Base-by-base conservation (phyloP, 257 asterid genomes). In the Knoxia roxburghii region DNA sequence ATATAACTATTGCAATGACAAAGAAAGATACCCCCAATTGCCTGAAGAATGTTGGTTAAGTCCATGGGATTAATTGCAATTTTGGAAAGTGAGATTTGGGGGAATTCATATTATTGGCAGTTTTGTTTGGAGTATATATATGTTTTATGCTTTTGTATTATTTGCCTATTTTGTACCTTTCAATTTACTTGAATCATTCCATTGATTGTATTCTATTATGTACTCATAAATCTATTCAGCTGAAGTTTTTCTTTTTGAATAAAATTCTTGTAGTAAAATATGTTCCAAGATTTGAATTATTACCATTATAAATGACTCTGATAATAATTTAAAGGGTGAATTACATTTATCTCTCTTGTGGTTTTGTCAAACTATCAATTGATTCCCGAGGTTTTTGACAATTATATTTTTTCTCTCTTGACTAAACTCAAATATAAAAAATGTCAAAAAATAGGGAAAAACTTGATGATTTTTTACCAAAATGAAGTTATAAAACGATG, bases 21-120 rank as follows among this genome's bases (percentile, higher is more conserved):
- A 72, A 0, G 55, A 82, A 52, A 85, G 99, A 78, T 90, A 39
- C 54, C 76, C 84, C 0, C 69, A 64, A 35, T 45, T 85, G 84
- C 99, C 96, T 0, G 87, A 84, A 58, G 99, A 94, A 75, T 94
- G 99, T 26, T 85, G 90, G 87, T 77, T 94, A 41, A 85, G 61
- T 54, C 95, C 96, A 5, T 88, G 85, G 86, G 87, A 78, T 0
- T 86, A 70, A 81, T 64, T n/a, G n/a, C 0, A 27, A 8, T 37
- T 60, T 9, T 6, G 32, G 6, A n/a, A 8, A 33, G 4, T 37
- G n/a, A 20, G 48, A 37, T 0, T 21, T 35, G 39, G 14, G 24
- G 17, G 41, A 37, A 37, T 37, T 37, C 41, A 3, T 37, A 37
- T 37, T 57, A 17, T 6, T 14, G 23, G 21, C 26, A 20, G 29